A percentile compares a stretch with the other conserved stretches of the same genome.
These are phyloP conservation scores for Pleurotus tuber-regium DNA, from an alignment of 768 basidiomycete genomes.

Conservation along the genomic window DNA sequence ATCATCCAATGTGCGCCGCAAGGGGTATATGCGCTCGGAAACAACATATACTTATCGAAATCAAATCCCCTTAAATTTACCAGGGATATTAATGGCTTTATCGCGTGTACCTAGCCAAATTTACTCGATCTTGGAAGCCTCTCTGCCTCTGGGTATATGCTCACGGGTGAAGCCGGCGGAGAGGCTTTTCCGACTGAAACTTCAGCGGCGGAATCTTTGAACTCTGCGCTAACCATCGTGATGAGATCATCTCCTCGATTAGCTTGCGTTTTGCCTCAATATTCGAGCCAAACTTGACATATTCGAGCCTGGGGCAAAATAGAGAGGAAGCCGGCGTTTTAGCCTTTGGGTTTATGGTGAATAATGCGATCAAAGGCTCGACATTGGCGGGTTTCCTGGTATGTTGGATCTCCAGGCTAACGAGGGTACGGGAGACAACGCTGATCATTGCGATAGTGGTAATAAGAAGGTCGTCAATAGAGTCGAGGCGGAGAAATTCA, in stretches of 20 bases:
- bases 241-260: not conserved
- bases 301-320: constrained; percentile 1
- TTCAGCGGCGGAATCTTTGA: not conserved
- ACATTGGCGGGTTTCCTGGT: not conserved
- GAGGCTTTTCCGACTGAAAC: constrained; percentile 2
- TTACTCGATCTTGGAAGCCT: not conserved
- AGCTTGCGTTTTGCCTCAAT: not conserved
- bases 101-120: not conserved
- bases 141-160: not conserved
- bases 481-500: constrained; percentile 8
- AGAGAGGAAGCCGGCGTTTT: not conserved
- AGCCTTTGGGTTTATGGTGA: not conserved
- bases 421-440: constrained; percentile 2
- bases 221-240: not conserved
- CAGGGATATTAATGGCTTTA: not conserved
- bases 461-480: constrained; percentile 6
- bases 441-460: not conserved
- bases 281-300: not conserved
- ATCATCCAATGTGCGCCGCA: no score
- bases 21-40: no score
- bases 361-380: not conserved
- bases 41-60: no score
- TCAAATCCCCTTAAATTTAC: no score
- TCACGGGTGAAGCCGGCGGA: not conserved
- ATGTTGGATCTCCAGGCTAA: not conserved